Conservation (phyloP, 2,329 filamentous ascomycete species). For the Chrysosporium keratinophilum region DNA sequence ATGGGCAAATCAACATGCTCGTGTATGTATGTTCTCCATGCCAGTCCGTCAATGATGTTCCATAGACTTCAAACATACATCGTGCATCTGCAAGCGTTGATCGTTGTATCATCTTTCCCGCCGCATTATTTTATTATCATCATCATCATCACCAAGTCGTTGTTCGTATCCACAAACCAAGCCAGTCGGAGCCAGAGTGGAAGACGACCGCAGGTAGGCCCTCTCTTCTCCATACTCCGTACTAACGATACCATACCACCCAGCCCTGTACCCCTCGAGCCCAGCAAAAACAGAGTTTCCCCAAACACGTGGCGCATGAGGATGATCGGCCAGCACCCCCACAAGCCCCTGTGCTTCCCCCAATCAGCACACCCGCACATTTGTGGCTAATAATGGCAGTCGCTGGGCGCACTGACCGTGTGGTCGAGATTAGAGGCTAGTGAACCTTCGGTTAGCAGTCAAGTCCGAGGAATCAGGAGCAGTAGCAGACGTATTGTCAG, state of each 20-base stretch:
- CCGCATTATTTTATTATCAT: no score
- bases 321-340: slow-evolving; percentile 9
- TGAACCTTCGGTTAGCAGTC: neutral
- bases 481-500: neutral
- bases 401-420: slow-evolving; percentile 7
- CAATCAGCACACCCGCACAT: neutral
- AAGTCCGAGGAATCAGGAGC: neutral
- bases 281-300: neutral
- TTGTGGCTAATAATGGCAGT: slow-evolving; percentile 1
- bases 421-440: neutral
- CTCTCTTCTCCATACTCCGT: neutral
- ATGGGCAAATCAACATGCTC: no score
- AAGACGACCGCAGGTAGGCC: no score
- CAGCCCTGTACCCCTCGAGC: neutral
- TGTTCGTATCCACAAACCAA: no score
- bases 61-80: no score
- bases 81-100: no score
- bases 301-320: slow-evolving; percentile 9
- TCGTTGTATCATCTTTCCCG: no score
- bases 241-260: slow-evolving; percentile 2
- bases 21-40: no score
- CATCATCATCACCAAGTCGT: no score
- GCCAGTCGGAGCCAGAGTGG: no score
- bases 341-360: neutral
- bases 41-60: no score